A percentile compares a stretch with the other conserved stretches of the same genome.
Evolutionary conservation across 345 rosid genomes (phyloP).

Genomic region (Gossypium bickii): DNA sequence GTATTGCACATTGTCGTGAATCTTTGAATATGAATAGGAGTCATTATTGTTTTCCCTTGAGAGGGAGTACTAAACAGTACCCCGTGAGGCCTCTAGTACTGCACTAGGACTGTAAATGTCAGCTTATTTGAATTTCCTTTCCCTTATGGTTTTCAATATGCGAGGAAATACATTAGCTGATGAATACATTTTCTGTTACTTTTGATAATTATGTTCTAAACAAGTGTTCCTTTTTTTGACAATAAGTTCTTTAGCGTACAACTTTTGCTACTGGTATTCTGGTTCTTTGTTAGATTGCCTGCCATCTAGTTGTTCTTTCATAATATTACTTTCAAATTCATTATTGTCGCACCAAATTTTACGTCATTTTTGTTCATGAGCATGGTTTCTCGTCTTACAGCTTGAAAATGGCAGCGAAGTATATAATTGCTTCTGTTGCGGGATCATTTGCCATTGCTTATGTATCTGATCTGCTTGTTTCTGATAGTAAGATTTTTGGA

Average conservation of each 20-base stretch:
- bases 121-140: neutral
- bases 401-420: conserved; percentile 45
- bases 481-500: conserved; percentile 80
- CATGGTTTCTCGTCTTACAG: conserved; percentile 15
- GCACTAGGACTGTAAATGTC: neutral
- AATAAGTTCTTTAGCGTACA: neutral
- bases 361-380: neutral
- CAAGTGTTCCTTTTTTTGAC: neutral
- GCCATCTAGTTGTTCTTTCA: conserved; percentile 3
- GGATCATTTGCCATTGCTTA: conserved; percentile 67
- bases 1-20: neutral
- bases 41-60: neutral
- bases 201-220: neutral
- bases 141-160: too few species aligned
- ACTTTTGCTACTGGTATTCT: neutral
- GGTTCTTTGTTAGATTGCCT: neutral
- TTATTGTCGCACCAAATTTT: neutral
- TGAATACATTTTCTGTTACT: neutral
- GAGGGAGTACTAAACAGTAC: neutral
- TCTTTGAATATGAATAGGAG: neutral
- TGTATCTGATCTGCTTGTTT: conserved; percentile 38
- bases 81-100: neutral
- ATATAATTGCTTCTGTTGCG: conserved; percentile 46
- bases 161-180: too few species aligned
- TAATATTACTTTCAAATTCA: neutral